A percentile compares a stretch with the other conserved stretches of the same genome.
These are phyloP conservation scores for Fraxinus dipetala DNA, from an alignment of 305 asterid genomes.

Conservation along the genomic window DNA sequence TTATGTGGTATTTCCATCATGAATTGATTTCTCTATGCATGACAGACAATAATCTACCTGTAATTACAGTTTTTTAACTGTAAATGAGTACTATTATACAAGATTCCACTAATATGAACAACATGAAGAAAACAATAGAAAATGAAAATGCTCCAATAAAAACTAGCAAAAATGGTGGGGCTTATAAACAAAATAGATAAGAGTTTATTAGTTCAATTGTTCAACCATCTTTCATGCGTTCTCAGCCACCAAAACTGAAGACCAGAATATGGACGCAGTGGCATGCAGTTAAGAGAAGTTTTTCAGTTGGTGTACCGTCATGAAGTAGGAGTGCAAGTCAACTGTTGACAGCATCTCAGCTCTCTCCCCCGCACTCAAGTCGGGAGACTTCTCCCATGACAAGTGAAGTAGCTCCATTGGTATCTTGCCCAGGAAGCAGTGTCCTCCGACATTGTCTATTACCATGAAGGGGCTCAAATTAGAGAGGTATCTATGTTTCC, in stretches of 20 bases:
- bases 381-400: conserved; percentile 84
- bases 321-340: conserved; percentile 71
- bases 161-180: neutral
- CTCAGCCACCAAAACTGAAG: conserved; percentile 12
- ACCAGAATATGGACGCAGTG: neutral
- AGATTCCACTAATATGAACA: neutral
- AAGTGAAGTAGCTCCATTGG: conserved; percentile 78
- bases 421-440: conserved; percentile 80
- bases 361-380: conserved; percentile 72
- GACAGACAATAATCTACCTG: neutral
- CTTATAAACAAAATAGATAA: neutral
- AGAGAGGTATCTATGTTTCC: conserved; percentile 14
- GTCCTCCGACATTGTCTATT: conserved; percentile 68
- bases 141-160: neutral
- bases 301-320: conserved; percentile 52
- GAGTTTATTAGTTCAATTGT: neutral
- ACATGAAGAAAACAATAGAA: neutral
- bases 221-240: conserved; percentile 10
- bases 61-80: neutral
- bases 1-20: neutral
- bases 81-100: conserved; percentile 17
- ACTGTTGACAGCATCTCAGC: conserved; percentile 86
- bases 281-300: conserved; percentile 15
- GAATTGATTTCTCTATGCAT: neutral
- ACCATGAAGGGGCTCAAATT: conserved; percentile 28